These are phyloP conservation scores for Datisca glomerata DNA, from an alignment of 306 rosid species.

Conservation along the genomic window DNA sequence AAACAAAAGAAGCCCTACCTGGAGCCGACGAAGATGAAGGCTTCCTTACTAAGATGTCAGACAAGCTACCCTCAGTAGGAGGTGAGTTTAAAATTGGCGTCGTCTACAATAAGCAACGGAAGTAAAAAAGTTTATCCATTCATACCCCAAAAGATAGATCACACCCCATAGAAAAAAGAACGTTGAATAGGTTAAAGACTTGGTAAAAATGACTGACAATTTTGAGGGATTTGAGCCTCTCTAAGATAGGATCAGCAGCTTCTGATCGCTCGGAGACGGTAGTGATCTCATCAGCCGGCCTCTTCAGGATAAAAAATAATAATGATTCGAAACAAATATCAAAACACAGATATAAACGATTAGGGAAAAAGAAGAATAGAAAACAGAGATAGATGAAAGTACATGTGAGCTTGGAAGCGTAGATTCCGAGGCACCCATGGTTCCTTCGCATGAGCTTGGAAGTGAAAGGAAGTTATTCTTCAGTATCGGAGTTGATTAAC, in stretches of 20 bases:
- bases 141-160: constrained; percentile 7
- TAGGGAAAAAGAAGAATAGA: background rate
- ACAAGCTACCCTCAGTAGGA: constrained; percentile 61
- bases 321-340: background rate
- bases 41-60: constrained; percentile 83
- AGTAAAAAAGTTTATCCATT: constrained; percentile 5
- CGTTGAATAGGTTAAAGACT: background rate
- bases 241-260: constrained; percentile 56
- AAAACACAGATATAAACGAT: background rate
- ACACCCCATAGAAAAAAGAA: background rate
- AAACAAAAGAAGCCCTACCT: constrained; percentile 24
- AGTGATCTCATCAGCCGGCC: constrained; percentile 59
- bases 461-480: too few relatives aligned
- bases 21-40: constrained; percentile 55
- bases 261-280: constrained; percentile 56
- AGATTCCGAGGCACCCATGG: constrained; percentile 92
- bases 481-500: too few relatives aligned
- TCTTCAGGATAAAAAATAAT: constrained; percentile 19
- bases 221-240: constrained; percentile 59
- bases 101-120: constrained; percentile 31
- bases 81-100: constrained; percentile 71
- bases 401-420: constrained; percentile 32
- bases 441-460: too few relatives aligned
- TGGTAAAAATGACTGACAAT: constrained; percentile 32
- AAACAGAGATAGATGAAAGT: background rate